phyloP scores from a whole-genome alignment of 345 rosid species.

The Cardamine occulta region DNA sequence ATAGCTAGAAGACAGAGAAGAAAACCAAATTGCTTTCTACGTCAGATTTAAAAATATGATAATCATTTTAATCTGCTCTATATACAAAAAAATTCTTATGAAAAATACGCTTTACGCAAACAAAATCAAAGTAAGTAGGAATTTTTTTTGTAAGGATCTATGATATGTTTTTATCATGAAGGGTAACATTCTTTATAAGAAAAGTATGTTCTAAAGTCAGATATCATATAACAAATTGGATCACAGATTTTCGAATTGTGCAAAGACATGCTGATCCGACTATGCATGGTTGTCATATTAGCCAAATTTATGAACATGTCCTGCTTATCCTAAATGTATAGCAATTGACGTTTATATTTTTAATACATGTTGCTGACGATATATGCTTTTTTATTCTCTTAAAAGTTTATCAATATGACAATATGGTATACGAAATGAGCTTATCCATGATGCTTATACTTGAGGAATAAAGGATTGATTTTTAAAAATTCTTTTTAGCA shows the following conservation, averaged over 20 bases:
- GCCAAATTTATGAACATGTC: constrained; percentile 1
- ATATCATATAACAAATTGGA: background rate
- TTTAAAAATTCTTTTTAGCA: background rate
- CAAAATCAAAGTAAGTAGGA: background rate
- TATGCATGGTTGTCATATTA: background rate
- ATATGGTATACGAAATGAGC: background rate
- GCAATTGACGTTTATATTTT: background rate
- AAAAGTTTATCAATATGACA: background rate
- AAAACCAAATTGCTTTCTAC: background rate
- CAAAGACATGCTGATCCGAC: background rate
- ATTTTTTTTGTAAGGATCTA: background rate
- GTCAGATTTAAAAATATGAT: background rate
- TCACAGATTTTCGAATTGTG: background rate
- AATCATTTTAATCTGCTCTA: background rate
- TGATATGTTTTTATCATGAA: background rate
- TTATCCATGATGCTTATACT: background rate
- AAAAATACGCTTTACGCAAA: background rate
- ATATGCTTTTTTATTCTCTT: background rate
- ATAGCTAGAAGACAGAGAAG: background rate
- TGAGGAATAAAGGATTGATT: background rate
- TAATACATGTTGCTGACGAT: background rate
- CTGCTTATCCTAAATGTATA: constrained; percentile 6
- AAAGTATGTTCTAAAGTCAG: background rate
- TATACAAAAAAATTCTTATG: background rate
- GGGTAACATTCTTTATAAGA: background rate